Conservation (phyloP, 345 rosid genomes). For the Iberis pinnata region DNA sequence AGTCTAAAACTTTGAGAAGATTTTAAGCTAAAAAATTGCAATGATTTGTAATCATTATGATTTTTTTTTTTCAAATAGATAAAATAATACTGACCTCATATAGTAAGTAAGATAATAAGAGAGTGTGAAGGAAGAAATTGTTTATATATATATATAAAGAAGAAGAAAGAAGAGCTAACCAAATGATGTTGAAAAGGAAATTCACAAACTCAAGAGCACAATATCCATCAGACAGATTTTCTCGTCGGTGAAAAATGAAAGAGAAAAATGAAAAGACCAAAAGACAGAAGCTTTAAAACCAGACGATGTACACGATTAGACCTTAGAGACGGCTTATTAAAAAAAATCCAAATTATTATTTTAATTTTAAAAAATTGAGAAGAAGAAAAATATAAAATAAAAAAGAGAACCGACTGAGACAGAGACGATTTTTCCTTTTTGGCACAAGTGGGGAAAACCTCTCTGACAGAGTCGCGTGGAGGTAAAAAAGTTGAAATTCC, state of each 20-base stretch:
- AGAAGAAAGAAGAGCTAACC: slow-evolving; percentile 1
- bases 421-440: slow-evolving; percentile 16
- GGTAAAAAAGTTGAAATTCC: slow-evolving; percentile 13
- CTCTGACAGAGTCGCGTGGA: slow-evolving; percentile 33
- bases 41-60: slow-evolving; percentile 1
- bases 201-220: slow-evolving; percentile 7
- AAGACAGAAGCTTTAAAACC: slow-evolving; percentile 24
- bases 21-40: no score
- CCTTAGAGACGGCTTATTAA: slow-evolving; percentile 25
- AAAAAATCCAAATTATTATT: not conserved
- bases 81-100: slow-evolving; percentile 22
- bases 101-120: slow-evolving; percentile 12
- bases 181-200: slow-evolving; percentile 15
- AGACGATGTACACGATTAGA: slow-evolving; percentile 28
- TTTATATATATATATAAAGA: not conserved
- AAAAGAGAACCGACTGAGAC: slow-evolving; percentile 18
- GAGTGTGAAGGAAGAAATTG: not conserved
- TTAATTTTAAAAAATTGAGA: no score
- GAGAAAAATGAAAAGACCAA: slow-evolving; percentile 20
- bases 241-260: slow-evolving; percentile 16
- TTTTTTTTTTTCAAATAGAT: slow-evolving; percentile 4
- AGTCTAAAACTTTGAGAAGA: not conserved
- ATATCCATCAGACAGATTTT: slow-evolving; percentile 17
- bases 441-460: slow-evolving; percentile 27
- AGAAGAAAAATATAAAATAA: no score